phyloP scores from a whole-genome alignment of 1,284 basidiomycete species.

The Agroathelia rolfsii region DNA sequence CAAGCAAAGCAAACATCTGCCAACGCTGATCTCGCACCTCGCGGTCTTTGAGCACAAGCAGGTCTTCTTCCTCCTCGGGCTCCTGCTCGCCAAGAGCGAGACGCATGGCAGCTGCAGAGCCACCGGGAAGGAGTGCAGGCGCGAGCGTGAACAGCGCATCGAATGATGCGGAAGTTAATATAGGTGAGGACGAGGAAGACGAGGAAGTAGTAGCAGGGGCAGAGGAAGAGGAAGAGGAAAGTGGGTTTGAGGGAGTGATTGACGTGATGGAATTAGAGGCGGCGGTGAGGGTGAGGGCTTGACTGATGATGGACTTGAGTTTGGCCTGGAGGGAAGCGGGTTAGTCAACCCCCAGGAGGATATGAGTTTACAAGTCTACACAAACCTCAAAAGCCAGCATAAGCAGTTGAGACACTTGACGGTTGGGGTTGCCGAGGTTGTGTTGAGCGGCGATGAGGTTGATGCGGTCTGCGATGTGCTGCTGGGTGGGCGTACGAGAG shows the following conservation, averaged over 20 bases:
- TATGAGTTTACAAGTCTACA: too few species aligned
- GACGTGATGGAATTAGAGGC: conserved; percentile 68
- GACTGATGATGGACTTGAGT: conserved; percentile 71
- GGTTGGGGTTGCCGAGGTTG: conserved; percentile 49
- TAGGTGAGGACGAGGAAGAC: too few species aligned
- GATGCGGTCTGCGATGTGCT: conserved; percentile 68
- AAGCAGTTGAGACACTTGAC: conserved; percentile 56
- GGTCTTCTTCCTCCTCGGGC: conserved; percentile 38
- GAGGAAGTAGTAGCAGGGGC: conserved; percentile 55
- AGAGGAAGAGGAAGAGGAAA: too few species aligned
- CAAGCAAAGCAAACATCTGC: conserved; percentile 68
- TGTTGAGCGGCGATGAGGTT: conserved; percentile 75
- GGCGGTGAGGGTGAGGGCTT: conserved; percentile 65
- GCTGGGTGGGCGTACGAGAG: conserved; percentile 60
- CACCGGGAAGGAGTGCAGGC: conserved; percentile 67
- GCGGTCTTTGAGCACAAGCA: conserved; percentile 47
- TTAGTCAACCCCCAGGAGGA: too few species aligned
- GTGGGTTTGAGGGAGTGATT: conserved; percentile 63
- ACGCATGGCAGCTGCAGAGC: conserved; percentile 63
- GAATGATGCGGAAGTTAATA: conserved; percentile 57
- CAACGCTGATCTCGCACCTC: conserved; percentile 59
- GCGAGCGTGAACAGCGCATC: conserved; percentile 68
- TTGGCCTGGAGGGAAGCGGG: conserved; percentile 42
- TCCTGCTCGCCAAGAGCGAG: conserved; percentile 53
- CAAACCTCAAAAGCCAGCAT: conserved; percentile 68